A percentile compares a stretch with the other conserved stretches of the same genome.
These are phyloP conservation scores for Lachnellula hyalina DNA, from an alignment of 2,329 filamentous ascomycete genomes.

Conservation along the genomic window DNA sequence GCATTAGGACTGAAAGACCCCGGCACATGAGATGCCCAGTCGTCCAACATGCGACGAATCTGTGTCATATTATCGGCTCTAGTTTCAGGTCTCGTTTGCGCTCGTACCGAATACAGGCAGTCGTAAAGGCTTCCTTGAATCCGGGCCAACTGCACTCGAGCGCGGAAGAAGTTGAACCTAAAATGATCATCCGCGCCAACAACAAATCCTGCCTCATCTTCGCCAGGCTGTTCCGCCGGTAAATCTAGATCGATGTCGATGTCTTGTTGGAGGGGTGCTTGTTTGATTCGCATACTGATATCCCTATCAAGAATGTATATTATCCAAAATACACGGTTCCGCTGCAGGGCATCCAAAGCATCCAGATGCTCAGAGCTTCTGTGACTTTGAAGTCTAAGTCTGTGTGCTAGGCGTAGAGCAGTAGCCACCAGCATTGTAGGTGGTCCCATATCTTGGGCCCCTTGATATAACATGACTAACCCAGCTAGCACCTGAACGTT, in stretches of 20 bases:
- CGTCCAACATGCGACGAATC: slow-evolving; percentile 19
- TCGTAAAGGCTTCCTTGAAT: slow-evolving; percentile 25
- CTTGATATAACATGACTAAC: slow-evolving; percentile 28
- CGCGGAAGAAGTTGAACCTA: slow-evolving; percentile 21
- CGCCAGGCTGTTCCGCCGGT: slow-evolving; percentile 13
- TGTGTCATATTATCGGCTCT: background rate
- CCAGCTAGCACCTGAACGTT: slow-evolving; percentile 31
- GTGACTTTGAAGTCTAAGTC: slow-evolving; percentile 21
- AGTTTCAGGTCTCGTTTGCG: slow-evolving; percentile 15
- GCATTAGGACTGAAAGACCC: slow-evolving; percentile 15
- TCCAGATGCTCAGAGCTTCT: slow-evolving; percentile 18
- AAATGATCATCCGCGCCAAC: slow-evolving; percentile 16
- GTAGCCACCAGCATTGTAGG: slow-evolving; percentile 27
- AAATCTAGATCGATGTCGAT: slow-evolving; percentile 25
- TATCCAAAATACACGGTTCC: slow-evolving; percentile 29
- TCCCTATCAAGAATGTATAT: slow-evolving; percentile 30
- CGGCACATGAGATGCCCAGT: slow-evolving; percentile 23
- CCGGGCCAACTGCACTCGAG: slow-evolving; percentile 22
- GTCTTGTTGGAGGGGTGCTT: slow-evolving; percentile 24
- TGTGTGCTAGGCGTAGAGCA: slow-evolving; percentile 24
- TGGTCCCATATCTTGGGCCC: slow-evolving; percentile 25
- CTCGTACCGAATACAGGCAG: slow-evolving; percentile 22
- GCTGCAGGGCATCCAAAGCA: slow-evolving; percentile 19
- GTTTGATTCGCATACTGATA: slow-evolving; percentile 25
- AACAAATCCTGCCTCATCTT: slow-evolving; percentile 16